Evolutionary conservation across 1,284 basidiomycete species (phyloP).

Genomic region (Amylostereum areolatum): DNA sequence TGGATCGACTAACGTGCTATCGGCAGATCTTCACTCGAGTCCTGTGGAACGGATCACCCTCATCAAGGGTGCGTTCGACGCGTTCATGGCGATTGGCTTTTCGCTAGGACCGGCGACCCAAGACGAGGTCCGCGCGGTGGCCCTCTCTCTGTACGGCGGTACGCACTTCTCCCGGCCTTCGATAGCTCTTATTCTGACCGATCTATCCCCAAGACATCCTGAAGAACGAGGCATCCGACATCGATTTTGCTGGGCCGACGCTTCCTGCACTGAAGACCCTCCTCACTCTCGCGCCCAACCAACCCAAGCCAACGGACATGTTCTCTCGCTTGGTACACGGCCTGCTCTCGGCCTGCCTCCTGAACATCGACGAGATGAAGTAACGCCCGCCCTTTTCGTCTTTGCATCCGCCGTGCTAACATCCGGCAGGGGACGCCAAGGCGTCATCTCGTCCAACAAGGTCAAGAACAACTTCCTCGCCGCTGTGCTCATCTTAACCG

Average conservation of each 20-base stretch:
- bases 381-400: constrained; percentile 28
- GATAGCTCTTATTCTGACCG: not conserved
- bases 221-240: constrained; percentile 75
- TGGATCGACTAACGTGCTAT: too few species aligned
- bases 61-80: constrained; percentile 62
- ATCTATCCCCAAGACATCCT: constrained; percentile 53
- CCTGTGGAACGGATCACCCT: constrained; percentile 55
- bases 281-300: constrained; percentile 41
- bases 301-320: constrained; percentile 26
- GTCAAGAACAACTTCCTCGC: constrained; percentile 90
- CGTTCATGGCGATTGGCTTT: constrained; percentile 60
- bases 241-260: constrained; percentile 76
- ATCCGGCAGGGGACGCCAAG: constrained; percentile 64
- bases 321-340: constrained; percentile 75
- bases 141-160: constrained; percentile 79
- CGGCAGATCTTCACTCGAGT: constrained; percentile 19
- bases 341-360: constrained; percentile 77
- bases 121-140: constrained; percentile 78
- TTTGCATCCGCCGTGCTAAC: constrained; percentile 6
- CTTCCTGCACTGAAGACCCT: constrained; percentile 75
- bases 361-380: constrained; percentile 91
- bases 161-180: constrained; percentile 6
- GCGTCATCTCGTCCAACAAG: constrained; percentile 74
- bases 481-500: constrained; percentile 80
- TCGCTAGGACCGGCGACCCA: constrained; percentile 50